Evolutionary conservation across 164 flowering plant species (phyloP).

Genomic region (Chimonanthus praecox): DNA sequence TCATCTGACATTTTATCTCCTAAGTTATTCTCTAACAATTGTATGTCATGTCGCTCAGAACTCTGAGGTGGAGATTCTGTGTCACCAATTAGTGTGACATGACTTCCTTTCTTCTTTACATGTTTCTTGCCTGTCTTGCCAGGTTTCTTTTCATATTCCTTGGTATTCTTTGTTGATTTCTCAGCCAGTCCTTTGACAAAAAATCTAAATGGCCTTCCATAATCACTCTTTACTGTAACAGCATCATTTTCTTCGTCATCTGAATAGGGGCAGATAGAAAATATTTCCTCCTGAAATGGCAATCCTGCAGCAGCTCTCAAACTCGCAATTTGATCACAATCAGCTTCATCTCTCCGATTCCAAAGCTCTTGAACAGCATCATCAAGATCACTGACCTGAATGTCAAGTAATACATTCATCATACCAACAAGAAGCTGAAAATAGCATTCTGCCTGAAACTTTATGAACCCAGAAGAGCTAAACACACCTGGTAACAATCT

Average conservation of each 20-base stretch:
- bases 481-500: slow-evolving; percentile 77
- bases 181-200: slow-evolving; percentile 67
- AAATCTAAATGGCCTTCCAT: slow-evolving; percentile 65
- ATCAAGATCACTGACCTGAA: slow-evolving; percentile 72
- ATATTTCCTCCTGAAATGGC: slow-evolving; percentile 86
- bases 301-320: slow-evolving; percentile 91
- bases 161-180: slow-evolving; percentile 55
- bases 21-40: slow-evolving; percentile 27
- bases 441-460: background rate
- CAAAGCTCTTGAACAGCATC: slow-evolving; percentile 97
- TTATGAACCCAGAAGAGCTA: background rate
- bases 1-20: slow-evolving; percentile 39
- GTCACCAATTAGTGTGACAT: slow-evolving; percentile 22
- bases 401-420: background rate
- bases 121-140: slow-evolving; percentile 35
- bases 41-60: slow-evolving; percentile 34
- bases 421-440: background rate
- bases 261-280: slow-evolving; percentile 78
- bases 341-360: slow-evolving; percentile 81
- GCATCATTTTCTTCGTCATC: slow-evolving; percentile 87
- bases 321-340: slow-evolving; percentile 66
- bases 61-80: slow-evolving; percentile 23
- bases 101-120: slow-evolving; percentile 51
- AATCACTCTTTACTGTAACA: slow-evolving; percentile 39
- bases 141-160: slow-evolving; percentile 63